These are phyloP conservation scores for Cercospora sp. DNA, from an alignment of 2,329 filamentous ascomycete genomes.

Conservation along the genomic window DNA sequence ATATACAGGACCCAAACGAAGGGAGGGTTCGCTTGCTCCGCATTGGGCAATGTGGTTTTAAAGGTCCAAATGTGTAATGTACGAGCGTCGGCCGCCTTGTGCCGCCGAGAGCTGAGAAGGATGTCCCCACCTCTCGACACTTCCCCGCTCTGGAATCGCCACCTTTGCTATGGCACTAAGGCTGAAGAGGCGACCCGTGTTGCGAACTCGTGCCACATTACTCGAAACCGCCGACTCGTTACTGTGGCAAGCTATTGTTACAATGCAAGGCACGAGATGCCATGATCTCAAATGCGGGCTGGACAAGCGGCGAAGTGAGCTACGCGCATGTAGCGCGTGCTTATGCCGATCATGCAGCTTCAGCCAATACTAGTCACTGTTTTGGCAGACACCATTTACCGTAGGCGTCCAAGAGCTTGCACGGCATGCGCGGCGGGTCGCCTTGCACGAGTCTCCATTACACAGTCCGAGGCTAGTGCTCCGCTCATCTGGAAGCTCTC, in stretches of 20 bases:
- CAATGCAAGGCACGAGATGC: not conserved
- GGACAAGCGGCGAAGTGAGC: not conserved
- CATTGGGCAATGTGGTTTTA: not conserved
- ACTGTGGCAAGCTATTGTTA: not conserved
- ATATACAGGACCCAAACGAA: not conserved
- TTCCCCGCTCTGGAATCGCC: not conserved
- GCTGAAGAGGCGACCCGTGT: not conserved
- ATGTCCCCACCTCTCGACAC: not conserved
- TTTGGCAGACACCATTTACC: not conserved
- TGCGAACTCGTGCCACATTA: not conserved
- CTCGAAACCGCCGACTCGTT: not conserved
- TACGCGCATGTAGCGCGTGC: not conserved
- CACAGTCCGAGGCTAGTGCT: conserved; percentile 13
- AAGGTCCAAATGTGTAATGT: not conserved
- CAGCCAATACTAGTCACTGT: not conserved
- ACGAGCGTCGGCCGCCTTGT: not conserved
- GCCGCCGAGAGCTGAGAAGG: not conserved
- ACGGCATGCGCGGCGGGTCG: conserved; percentile 1
- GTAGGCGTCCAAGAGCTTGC: not conserved
- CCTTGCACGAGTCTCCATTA: not conserved
- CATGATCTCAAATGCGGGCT: not conserved
- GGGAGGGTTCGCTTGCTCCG: not conserved
- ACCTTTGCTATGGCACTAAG: not conserved
- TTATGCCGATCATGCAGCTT: not conserved
- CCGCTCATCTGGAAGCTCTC: not conserved